Conservation (phyloP, 75 land plant species). For the Ceratopteris richardii region DNA sequence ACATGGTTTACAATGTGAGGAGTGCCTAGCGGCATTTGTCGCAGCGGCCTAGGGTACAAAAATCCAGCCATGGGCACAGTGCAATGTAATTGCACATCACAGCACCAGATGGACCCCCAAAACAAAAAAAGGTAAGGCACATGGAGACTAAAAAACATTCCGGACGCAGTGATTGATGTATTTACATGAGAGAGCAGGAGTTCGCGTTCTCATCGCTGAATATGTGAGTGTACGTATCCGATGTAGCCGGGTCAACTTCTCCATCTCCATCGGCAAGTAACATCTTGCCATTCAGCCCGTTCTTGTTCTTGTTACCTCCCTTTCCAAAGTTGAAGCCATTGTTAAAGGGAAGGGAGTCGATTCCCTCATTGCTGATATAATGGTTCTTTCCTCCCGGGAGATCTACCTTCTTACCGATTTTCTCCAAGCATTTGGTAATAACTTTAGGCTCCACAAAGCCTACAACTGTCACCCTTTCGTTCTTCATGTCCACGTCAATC, state of each 20-base stretch:
- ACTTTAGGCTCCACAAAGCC: slow-evolving; percentile 7
- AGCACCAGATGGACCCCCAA: too few relatives aligned
- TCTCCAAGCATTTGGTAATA: neutral
- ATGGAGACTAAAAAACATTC: too few relatives aligned
- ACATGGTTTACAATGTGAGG: too few relatives aligned
- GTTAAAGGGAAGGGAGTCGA: neutral
- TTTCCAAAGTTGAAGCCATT: neutral
- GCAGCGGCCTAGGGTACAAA: too few relatives aligned
- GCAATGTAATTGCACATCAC: too few relatives aligned
- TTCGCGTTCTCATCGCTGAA: slow-evolving; percentile 8
- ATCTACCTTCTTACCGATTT: slow-evolving; percentile 6
- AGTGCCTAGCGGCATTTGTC: too few relatives aligned
- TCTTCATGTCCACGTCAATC: slow-evolving; percentile 8
- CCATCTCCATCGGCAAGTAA: neutral
- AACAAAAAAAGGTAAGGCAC: too few relatives aligned
- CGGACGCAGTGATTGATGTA: too few relatives aligned
- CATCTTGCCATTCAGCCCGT: neutral
- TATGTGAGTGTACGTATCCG: neutral
- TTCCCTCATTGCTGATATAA: neutral
- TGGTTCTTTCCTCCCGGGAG: neutral
- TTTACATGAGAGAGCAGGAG: neutral
- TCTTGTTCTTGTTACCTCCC: neutral
- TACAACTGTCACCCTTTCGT: slow-evolving; percentile 4
- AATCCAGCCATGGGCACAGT: too few relatives aligned
- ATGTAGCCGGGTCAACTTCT: neutral